Evolutionary conservation across 129 eudicot genomes (phyloP).

Genomic region (Apium graveolens): DNA sequence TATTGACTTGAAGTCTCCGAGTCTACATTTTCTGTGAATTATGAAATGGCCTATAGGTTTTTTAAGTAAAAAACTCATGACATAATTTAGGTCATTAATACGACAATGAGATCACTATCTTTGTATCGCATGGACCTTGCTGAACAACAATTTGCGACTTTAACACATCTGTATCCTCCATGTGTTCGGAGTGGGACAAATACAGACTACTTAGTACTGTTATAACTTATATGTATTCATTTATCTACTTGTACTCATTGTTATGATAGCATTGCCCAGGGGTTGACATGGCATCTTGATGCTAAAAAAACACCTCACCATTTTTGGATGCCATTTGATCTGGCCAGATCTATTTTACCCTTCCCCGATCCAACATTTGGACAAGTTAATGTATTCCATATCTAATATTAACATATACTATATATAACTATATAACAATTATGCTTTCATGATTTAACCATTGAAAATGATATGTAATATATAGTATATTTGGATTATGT

Average conservation of each 20-base stretch:
- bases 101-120: background rate
- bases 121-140: background rate
- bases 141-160: background rate
- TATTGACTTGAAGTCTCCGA: slow-evolving; percentile 1
- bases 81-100: background rate
- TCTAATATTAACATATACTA: too few species aligned
- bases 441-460: too few species aligned
- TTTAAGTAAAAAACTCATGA: background rate
- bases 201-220: background rate
- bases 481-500: too few species aligned
- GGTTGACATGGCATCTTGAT: background rate
- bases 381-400: too few species aligned
- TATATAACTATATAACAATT: too few species aligned
- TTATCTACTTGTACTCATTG: background rate
- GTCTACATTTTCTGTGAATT: background rate
- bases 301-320: too few species aligned
- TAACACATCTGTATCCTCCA: background rate
- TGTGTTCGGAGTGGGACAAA: background rate
- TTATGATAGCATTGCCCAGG: background rate
- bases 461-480: too few species aligned
- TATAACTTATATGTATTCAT: background rate
- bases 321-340: too few species aligned
- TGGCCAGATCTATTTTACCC: too few species aligned
- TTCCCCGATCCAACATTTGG: too few species aligned
- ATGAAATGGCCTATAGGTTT: slow-evolving; percentile 1